Base-by-base conservation (phyloP, 78 protist genomes). In the Dictyostelium firmibasis region DNA sequence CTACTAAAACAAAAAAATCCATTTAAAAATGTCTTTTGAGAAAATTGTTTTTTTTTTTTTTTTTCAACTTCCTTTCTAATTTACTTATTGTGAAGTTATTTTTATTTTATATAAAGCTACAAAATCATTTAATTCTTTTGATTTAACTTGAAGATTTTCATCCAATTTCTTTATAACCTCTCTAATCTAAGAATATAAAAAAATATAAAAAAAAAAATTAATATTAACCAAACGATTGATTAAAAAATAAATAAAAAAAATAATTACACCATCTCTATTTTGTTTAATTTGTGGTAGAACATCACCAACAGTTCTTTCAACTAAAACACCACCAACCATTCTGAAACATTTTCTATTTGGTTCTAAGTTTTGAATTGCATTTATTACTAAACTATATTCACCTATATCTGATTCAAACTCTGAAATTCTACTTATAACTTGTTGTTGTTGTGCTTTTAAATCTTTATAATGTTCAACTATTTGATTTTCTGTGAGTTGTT, bases 261-360 rank as follows among this genome's bases (percentile, higher is more conserved):
- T 67, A 35, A 50, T 82, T 86, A 92, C 96, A 36, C 91, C 96
- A 53, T 92, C 96, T 81, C 88, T 82, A 50, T 75, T 92, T 81
- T 83, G 85, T 60, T 47, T 75, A 36, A 92, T 84, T 29, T 41
- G 70, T 27, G 96, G 96, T 50, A 92, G 70, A 27, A 92, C 96
- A 31, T 92, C 96, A 35, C 86, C 96, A 25, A 92, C 96, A 11
- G 96, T 92, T 82, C 96, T 92, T 69, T 92, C 91, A 2, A 84
- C 91, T 29, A 92, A 82, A 76, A 92, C 96, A 84, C 96, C 96
- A 36, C 96, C 96, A 50, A 92, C 81, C 89, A 92, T 79, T 84
- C 96, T 85, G 64, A 92, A 92, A 72, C 96, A 92, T 60, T 92
- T 92, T 82, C 96, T 92, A 29, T 36, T 23, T 47, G 92, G 88